Evolutionary conservation across 352 stramenopile genomes (phyloP).

Genomic region (Thraustochytrium aureum): DNA sequence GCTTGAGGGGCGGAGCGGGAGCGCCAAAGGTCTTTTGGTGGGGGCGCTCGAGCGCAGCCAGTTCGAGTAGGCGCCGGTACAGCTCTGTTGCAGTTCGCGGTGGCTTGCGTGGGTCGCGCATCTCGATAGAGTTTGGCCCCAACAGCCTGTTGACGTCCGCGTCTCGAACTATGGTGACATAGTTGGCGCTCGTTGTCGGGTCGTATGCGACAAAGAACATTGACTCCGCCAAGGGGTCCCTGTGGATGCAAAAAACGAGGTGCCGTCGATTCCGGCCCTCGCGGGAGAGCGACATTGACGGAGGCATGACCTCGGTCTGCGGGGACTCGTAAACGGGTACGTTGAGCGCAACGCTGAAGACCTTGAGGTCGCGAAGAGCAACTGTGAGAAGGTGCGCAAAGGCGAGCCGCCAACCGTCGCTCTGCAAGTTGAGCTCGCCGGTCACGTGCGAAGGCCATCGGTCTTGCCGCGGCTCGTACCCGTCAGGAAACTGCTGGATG

Average conservation of each 20-base stretch:
- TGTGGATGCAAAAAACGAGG: conserved; percentile 34
- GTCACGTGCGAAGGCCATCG: conserved; percentile 15
- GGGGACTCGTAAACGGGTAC: conserved; percentile 33
- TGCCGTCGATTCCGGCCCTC: neutral
- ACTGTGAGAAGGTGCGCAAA: conserved; percentile 8
- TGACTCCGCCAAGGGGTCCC: conserved; percentile 16
- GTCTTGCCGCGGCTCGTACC: conserved; percentile 48
- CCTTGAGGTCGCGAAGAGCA: conserved; percentile 10
- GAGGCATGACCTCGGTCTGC: conserved; percentile 6
- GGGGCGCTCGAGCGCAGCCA: conserved; percentile 38
- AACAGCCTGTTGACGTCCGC: conserved; percentile 39
- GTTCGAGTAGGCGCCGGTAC: conserved; percentile 45
- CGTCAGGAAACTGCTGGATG: conserved; percentile 16
- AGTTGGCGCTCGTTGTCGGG: neutral
- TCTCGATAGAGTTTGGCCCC: conserved; percentile 48
- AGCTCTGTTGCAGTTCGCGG: conserved; percentile 8
- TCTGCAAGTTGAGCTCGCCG: conserved; percentile 33
- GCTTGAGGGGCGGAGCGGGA: neutral
- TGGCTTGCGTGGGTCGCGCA: conserved; percentile 33
- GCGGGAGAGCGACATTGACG: neutral
- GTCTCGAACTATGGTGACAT: neutral
- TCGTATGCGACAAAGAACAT: conserved; percentile 44
- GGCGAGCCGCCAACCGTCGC: conserved; percentile 14
- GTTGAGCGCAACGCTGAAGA: conserved; percentile 30
- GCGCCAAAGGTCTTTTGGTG: conserved; percentile 29